Base-by-base conservation (phyloP, 148 eudicot species). In the Rhododendron mucronatum region DNA sequence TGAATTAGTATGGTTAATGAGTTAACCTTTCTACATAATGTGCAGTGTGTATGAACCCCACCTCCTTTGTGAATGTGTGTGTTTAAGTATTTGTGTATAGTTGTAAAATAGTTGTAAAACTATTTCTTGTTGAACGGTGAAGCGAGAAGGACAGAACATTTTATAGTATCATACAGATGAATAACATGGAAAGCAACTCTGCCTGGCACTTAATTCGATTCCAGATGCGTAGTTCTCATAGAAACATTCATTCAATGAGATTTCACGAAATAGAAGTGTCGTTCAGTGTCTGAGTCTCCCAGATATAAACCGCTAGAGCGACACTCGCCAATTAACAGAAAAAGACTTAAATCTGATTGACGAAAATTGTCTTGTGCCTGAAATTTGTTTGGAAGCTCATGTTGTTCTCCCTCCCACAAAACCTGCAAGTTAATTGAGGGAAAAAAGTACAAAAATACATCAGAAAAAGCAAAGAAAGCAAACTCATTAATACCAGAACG, bases 351-450 rank as follows among this genome's bases (percentile, higher is more conserved):
- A 71, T 44, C 1, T 37, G 35, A 37, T 37, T 35, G 35, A 23
- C 9, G 26, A 75, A 84, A 73, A 48, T 50, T 75, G 86, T 63
- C 69, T 84, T 65, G 53, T 35, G 81, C 50, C 69, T 21, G 8
- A 53, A 37, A 51, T 84, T 47, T 44, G 35, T 20, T 51, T 21
- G 20, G 67, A 16, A 35, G 51, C 51, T 35, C 59, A 35, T 74
- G 45, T 21, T 74, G 67, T 75, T 75, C 75, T 16, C 48, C 69
- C 86, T 74, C 50, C 20, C 76, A 84, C n/a, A 37, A 74, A 74
- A 37, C 80, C 81, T 74, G 86, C 7, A 8, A 35, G 5, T 35
- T 11, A 74, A 50, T 28, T 23, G 1, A 18, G 47, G 47, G 47
- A 47, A 28, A 45, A 23, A 16, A 9, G 51, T 30, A 69, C 4